A percentile compares a stretch with the other conserved stretches of the same genome.
These are phyloP conservation scores for Pseudogymnoascus sp. DNA, from an alignment of 2,329 filamentous ascomycete species.

Conservation along the genomic window DNA sequence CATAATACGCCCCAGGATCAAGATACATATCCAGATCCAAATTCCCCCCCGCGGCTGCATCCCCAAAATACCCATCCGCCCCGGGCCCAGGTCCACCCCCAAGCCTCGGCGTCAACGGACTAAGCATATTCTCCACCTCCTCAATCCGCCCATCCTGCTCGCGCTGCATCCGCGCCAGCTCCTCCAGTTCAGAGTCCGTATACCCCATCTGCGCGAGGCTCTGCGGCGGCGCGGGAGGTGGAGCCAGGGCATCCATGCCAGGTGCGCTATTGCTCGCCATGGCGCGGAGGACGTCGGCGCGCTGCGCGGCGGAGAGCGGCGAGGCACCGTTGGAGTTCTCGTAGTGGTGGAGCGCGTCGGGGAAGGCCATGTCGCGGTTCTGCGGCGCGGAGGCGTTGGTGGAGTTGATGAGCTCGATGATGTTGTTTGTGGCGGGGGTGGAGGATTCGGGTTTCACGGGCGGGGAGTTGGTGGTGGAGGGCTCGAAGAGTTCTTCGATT, in stretches of 20 bases:
- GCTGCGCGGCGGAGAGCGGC: conserved; percentile 49
- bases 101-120: conserved; percentile 62
- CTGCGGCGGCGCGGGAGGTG: conserved; percentile 35
- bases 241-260: conserved; percentile 26
- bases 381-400: conserved; percentile 46
- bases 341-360: conserved; percentile 38
- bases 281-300: conserved; percentile 49
- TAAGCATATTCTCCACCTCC: conserved; percentile 63
- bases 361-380: conserved; percentile 38
- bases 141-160: conserved; percentile 72
- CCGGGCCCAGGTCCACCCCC: conserved; percentile 66
- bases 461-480: conserved; percentile 37
- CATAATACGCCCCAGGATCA: conserved; percentile 34
- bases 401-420: conserved; percentile 59
- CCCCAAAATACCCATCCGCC: conserved; percentile 39
- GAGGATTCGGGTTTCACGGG: conserved; percentile 49
- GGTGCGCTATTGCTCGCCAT: conserved; percentile 39
- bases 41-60: conserved; percentile 29
- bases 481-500: conserved; percentile 54
- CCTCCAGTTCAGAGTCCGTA: conserved; percentile 68
- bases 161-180: conserved; percentile 68
- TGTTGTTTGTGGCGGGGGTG: conserved; percentile 31
- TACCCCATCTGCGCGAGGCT: conserved; percentile 54
- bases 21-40: conserved; percentile 46
- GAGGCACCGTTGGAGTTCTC: conserved; percentile 42